phyloP scores from a whole-genome alignment of 352 stramenopile species.

The Plasmopara halstedii region DNA sequence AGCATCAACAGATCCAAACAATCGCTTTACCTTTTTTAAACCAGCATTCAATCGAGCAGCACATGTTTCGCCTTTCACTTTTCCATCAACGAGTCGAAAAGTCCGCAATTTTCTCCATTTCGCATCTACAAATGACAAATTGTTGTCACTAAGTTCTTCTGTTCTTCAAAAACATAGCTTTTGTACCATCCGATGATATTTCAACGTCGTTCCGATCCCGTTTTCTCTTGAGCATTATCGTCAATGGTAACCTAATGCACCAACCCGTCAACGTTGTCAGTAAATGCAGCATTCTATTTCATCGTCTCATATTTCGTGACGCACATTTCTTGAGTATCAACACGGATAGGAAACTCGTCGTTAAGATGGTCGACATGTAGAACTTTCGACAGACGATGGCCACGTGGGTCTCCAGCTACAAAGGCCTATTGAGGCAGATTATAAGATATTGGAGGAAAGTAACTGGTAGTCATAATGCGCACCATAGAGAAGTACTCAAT shows the following conservation, averaged over 20 bases:
- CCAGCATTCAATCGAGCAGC: constrained; percentile 50
- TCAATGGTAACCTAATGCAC: constrained; percentile 41
- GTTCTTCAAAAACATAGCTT: neutral
- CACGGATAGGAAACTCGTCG: constrained; percentile 43
- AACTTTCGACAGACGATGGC: constrained; percentile 57
- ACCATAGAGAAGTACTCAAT: constrained; percentile 79
- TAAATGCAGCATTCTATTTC: no score
- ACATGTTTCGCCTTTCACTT: constrained; percentile 49
- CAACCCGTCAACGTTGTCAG: no score
- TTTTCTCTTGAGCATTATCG: constrained; percentile 64
- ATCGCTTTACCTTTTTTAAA: constrained; percentile 29
- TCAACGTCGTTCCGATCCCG: constrained; percentile 46
- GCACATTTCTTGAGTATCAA: constrained; percentile 73
- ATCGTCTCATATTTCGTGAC: constrained; percentile 1
- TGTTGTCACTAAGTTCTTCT: constrained; percentile 1
- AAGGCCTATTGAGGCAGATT: constrained; percentile 37
- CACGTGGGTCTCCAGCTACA: constrained; percentile 55
- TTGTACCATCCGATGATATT: constrained; percentile 32
- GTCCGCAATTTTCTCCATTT: constrained; percentile 76
- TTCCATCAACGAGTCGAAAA: constrained; percentile 50
- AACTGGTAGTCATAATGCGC: neutral
- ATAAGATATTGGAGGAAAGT: constrained; percentile 2
- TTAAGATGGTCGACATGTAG: constrained; percentile 37
- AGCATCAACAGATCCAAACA: neutral
- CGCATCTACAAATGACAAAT: constrained; percentile 24